Base-by-base conservation (phyloP, 2,329 filamentous ascomycete genomes). In the Cephalotrichum gorgonifer region DNA sequence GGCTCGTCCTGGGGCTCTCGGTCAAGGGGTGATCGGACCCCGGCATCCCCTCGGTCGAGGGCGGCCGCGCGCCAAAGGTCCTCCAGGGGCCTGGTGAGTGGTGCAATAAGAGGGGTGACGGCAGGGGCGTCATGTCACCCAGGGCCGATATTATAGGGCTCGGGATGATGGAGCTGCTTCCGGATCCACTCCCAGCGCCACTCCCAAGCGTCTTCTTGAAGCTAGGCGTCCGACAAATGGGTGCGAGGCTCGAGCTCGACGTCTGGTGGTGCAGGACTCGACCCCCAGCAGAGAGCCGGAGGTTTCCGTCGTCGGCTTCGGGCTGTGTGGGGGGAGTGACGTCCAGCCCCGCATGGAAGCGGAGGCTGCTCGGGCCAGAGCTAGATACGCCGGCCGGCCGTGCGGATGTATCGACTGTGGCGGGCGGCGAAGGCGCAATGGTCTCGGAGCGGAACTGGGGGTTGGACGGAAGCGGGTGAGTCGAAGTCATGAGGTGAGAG, bases 101-200 rank as follows among this genome's bases (percentile, higher is more conserved):
- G 54, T 70, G 71, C 4, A 73, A 73, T 57, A 85, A 73, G 43
- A 90, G 72, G 4, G 86, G 86, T 22, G 86, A 91, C 3, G 86
- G 86, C 30, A 93, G 68, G 49, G 86, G 86, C 3, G 87, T 91
- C 53, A 93, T 69, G 61, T 88, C 84, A 53, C 82, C 81, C 79
- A 89, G 84, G 43, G 85, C 85, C 51, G 81, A 76, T 49, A 89
- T 78, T 54, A 86, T 77, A 3, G 86, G 86, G 50, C 85, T 89
- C 6, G 85, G 78, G n/a, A 85, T 73, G 27, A 75, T 70, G 3
- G 85, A 88, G 57, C 77, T 84, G 12, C 83, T 74, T 2, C 80
- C 72, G 33, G 77, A 81, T 15, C 64, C 60, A 26, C 70, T 62
- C 39, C 74, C 70, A 30, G 79, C 67, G 52, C 69, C 69, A 58